Evolutionary conservation across 768 basidiomycete genomes (phyloP), one percentile per base, ranked within the genome.

Genomic region (Suillus decipiens): DNA sequence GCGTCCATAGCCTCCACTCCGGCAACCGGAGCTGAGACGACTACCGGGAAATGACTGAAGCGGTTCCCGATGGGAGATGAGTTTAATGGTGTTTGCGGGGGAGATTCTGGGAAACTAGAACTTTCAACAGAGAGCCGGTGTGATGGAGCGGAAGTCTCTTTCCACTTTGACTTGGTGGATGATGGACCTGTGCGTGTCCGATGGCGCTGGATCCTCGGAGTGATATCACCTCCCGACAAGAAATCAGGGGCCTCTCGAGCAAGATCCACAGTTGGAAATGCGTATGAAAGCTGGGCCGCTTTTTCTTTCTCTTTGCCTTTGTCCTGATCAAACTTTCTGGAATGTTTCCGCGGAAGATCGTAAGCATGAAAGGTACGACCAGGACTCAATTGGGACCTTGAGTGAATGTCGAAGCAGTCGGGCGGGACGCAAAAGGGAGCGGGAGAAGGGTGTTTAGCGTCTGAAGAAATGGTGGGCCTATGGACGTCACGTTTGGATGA

Each of bases 1-100:
- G 93, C 93, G 72, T 95, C 93, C 87, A 95, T 90, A 10, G 86
- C 87, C 76, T 93, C 92, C 10, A 95, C 91, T 2, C 91, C 92
- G 6, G 90, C 74, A 8, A 89, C 77, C 5, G 91, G 90, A 22
- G 92, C 91, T 50, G 91, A 84, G 22, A 94, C 92, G 33, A 90
- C 72, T 31, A 89, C 87, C 17, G 88, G 80, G 67, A 88, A 85
- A 56, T 83, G 74, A 57, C 84, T 80, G 53, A 61, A 57, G 50
- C 60, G 63, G 9, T 51, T 41, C 14, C 63, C 51, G 36, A 68
- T 36, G 1, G 72, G 72, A 41, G 72, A 69, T 62, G 74, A 74
- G 70, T 89, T 87, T 33, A 80, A 74, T 2, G 90, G 91, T 0
- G 90, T 92, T 65, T 84, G 85, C 36, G 89, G 91, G 51, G 88